These are phyloP conservation scores for Incumbomyces delicatus DNA, from an alignment of 2,329 filamentous ascomycete genomes.

Conservation along the genomic window DNA sequence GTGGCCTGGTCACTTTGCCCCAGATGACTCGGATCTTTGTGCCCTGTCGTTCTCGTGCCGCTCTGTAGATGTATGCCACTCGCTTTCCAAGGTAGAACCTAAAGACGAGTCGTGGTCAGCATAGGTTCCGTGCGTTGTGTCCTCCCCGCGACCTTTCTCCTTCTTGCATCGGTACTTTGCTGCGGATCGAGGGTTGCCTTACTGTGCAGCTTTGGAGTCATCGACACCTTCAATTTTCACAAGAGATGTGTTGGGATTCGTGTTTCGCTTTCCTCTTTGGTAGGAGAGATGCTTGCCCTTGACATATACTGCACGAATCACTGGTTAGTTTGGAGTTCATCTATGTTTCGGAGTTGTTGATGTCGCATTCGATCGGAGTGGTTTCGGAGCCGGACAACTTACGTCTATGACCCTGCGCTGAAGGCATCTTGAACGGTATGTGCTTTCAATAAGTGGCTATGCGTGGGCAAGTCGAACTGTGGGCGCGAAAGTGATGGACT, in stretches of 20 bases:
- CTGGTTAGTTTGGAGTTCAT: constrained; percentile 16
- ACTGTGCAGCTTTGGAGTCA: constrained; percentile 78
- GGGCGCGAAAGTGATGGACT: constrained; percentile 32
- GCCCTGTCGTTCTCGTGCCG: constrained; percentile 85
- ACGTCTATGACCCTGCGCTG: constrained; percentile 81
- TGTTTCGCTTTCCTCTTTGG: constrained; percentile 87
- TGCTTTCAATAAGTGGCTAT: constrained; percentile 1
- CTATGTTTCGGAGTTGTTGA: not conserved
- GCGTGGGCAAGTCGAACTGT: constrained; percentile 29
- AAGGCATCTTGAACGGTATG: constrained; percentile 63
- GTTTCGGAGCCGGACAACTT: constrained; percentile 39
- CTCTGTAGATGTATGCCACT: constrained; percentile 97
- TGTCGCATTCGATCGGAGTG: not conserved
- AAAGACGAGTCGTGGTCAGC: constrained; percentile 10
- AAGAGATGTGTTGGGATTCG: constrained; percentile 79
- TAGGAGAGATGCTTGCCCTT: constrained; percentile 98
- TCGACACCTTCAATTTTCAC: constrained; percentile 99
- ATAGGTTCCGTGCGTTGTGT: not conserved
- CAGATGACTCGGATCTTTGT: constrained; percentile 99
- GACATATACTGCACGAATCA: constrained; percentile 60
- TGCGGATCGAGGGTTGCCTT: constrained; percentile 28
- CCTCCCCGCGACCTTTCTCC: too few species aligned
- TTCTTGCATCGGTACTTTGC: constrained; percentile 1
- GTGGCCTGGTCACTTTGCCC: constrained; percentile 94
- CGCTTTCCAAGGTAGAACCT: constrained; percentile 98